A percentile compares a stretch with the other conserved stretches of the same genome.
phyloP scores from a whole-genome alignment of 2,329 filamentous ascomycete genomes.

The Diaporthe caulivora region DNA sequence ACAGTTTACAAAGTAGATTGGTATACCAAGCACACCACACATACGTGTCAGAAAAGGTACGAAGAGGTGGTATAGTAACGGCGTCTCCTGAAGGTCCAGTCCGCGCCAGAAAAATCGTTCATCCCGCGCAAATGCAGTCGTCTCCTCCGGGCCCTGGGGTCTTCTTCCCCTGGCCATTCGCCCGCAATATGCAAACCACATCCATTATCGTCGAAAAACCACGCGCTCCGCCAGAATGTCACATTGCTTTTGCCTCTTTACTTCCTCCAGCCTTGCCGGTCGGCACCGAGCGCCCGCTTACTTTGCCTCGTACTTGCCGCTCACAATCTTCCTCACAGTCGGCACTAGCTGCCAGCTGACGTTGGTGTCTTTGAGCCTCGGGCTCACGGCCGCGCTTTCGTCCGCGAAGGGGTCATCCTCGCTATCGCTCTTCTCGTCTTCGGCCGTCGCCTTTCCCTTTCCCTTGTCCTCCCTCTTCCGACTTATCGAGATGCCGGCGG shows the following conservation, averaged over 20 bases:
- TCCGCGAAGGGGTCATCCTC: constrained; percentile 80
- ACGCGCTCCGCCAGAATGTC: neutral
- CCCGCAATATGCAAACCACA: constrained; percentile 13
- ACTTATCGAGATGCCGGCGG: constrained; percentile 75
- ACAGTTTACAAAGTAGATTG: constrained; percentile 25
- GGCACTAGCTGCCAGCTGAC: constrained; percentile 76
- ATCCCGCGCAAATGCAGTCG: constrained; percentile 28
- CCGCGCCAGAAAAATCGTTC: constrained; percentile 16
- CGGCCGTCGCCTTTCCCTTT: constrained; percentile 63
- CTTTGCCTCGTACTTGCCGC: constrained; percentile 79
- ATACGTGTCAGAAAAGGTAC: constrained; percentile 27
- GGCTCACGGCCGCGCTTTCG: constrained; percentile 52
- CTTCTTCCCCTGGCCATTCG: neutral
- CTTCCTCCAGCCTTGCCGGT: neutral
- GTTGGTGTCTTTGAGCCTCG: constrained; percentile 41
- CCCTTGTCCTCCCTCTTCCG: constrained; percentile 62
- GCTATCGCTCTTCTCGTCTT: constrained; percentile 50
- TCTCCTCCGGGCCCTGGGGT: neutral
- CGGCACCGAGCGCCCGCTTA: constrained; percentile 38
- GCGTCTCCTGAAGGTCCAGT: constrained; percentile 12
- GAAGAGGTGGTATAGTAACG: constrained; percentile 32
- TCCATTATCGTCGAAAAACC: constrained; percentile 23
- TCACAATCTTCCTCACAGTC: constrained; percentile 75
- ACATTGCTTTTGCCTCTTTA: neutral
- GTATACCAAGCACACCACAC: constrained; percentile 23